Evolutionary conservation across 2,329 filamentous ascomycete species (phyloP).

Genomic region (Xylariomycetidae sp.): DNA sequence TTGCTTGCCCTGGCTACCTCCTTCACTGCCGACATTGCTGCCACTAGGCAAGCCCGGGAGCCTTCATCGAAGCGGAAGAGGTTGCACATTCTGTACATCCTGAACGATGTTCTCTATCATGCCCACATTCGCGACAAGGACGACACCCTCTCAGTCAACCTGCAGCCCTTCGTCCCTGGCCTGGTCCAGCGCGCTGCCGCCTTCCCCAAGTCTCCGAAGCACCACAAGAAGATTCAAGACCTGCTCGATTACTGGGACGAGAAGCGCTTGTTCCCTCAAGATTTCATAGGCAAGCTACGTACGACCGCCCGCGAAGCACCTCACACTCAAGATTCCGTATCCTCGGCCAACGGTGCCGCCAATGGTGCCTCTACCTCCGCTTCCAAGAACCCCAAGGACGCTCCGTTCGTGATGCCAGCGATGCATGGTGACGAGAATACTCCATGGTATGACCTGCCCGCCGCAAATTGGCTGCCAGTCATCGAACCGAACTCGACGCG

Average conservation of each 20-base stretch:
- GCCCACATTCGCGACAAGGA: slow-evolving; percentile 45
- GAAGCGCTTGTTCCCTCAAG: slow-evolving; percentile 52
- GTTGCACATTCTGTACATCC: slow-evolving; percentile 69
- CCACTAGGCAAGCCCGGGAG: slow-evolving; percentile 29
- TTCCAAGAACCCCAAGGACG: slow-evolving; percentile 43
- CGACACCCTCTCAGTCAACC: slow-evolving; percentile 45
- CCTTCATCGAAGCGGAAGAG: slow-evolving; percentile 61
- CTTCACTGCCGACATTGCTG: slow-evolving; percentile 30
- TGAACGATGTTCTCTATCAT: slow-evolving; percentile 75
- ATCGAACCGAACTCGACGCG: slow-evolving; percentile 69
- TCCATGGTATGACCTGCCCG: slow-evolving; percentile 77
- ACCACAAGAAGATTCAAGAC: slow-evolving; percentile 56
- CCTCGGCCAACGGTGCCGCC: slow-evolving; percentile 15
- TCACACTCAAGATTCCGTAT: slow-evolving; percentile 10
- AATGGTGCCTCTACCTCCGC: slow-evolving; percentile 13
- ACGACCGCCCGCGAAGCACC: slow-evolving; percentile 44
- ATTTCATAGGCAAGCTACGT: slow-evolving; percentile 52
- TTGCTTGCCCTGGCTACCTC: slow-evolving; percentile 62
- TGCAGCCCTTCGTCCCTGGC: slow-evolving; percentile 55
- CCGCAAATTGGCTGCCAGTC: slow-evolving; percentile 72
- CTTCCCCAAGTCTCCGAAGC: slow-evolving; percentile 57
- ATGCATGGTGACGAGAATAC: slow-evolving; percentile 68
- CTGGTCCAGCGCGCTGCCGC: slow-evolving; percentile 54
- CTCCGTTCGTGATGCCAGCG: slow-evolving; percentile 65
- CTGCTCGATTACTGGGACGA: slow-evolving; percentile 68